Evolutionary conservation across 257 asterid species (phyloP).

Genomic region (Forsythia suspensa): DNA sequence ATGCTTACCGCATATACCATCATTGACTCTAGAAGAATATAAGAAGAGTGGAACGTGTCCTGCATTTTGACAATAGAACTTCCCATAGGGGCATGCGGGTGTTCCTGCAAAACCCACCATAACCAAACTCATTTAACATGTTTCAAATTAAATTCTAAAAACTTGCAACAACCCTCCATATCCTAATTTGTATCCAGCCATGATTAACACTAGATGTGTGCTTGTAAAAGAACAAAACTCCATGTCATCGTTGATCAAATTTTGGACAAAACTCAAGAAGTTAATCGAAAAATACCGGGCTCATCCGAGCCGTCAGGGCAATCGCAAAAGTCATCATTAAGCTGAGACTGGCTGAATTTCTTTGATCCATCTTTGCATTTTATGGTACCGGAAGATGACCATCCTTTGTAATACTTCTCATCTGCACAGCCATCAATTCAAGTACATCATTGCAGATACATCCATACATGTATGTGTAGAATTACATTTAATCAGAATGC

Average conservation of each 20-base stretch:
- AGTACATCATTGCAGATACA: not conserved
- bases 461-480: no score
- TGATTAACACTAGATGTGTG: not conserved
- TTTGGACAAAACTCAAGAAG: not conserved
- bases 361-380: conserved; percentile 88
- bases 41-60: conserved; percentile 70
- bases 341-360: conserved; percentile 61
- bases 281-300: conserved; percentile 61
- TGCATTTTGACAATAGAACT: conserved; percentile 78
- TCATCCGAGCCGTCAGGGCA: conserved; percentile 96
- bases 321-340: conserved; percentile 94
- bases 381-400: conserved; percentile 45
- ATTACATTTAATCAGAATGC: not conserved
- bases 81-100: conserved; percentile 92
- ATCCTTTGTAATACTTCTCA: conserved; percentile 58
- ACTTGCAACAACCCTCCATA: not conserved
- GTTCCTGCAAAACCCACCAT: conserved; percentile 68
- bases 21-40: conserved; percentile 90
- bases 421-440: conserved; percentile 45
- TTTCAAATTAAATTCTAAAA: not conserved
- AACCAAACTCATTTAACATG: conserved; percentile 2
- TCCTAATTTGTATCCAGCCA: not conserved
- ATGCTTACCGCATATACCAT: conserved; percentile 86
- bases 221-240: not conserved
- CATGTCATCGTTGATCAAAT: not conserved